Percentiles rank a stretch among this genome's conserved stretches.
phyloP scores from a whole-genome alignment of 352 stramenopile genomes.

The Pythium monospermum region DNA sequence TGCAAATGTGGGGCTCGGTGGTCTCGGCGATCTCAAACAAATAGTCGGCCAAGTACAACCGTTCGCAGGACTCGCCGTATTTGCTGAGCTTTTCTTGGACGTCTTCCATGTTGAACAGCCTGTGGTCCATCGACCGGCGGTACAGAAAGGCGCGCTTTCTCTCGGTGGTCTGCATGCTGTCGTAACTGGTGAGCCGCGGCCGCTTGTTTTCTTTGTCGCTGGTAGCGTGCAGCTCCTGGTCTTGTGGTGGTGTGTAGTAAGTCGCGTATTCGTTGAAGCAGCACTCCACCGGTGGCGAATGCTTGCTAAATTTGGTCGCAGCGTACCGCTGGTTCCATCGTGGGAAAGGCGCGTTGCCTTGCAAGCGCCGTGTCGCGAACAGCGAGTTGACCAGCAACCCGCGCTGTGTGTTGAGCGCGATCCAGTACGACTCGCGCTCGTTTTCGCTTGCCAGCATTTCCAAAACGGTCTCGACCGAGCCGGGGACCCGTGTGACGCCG shows the following conservation, averaged over 20 bases:
- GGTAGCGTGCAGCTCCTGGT: background rate
- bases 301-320: slow-evolving; percentile 54
- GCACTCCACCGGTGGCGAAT: slow-evolving; percentile 49
- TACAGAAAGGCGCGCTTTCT: slow-evolving; percentile 60
- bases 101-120: slow-evolving; percentile 34
- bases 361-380: slow-evolving; percentile 29
- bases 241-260: slow-evolving; percentile 6
- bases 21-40: slow-evolving; percentile 67
- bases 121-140: slow-evolving; percentile 61
- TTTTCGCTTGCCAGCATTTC: slow-evolving; percentile 51
- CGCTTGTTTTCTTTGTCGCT: slow-evolving; percentile 3
- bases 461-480: slow-evolving; percentile 49
- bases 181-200: slow-evolving; percentile 9
- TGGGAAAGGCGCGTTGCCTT: slow-evolving; percentile 35
- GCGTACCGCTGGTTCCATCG: slow-evolving; percentile 67
- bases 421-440: slow-evolving; percentile 65
- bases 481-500: slow-evolving; percentile 58
- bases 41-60: slow-evolving; percentile 62
- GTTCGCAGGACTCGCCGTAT: slow-evolving; percentile 34
- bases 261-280: slow-evolving; percentile 64
- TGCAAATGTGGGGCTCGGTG: slow-evolving; percentile 50
- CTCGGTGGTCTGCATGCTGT: slow-evolving; percentile 15
- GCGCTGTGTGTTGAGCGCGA: slow-evolving; percentile 60
- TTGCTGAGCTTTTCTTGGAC: slow-evolving; percentile 42
- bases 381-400: slow-evolving; percentile 48